Evolutionary conservation across 2,329 filamentous ascomycete species (phyloP).

Genomic region (Chrysoporthe puriensis): DNA sequence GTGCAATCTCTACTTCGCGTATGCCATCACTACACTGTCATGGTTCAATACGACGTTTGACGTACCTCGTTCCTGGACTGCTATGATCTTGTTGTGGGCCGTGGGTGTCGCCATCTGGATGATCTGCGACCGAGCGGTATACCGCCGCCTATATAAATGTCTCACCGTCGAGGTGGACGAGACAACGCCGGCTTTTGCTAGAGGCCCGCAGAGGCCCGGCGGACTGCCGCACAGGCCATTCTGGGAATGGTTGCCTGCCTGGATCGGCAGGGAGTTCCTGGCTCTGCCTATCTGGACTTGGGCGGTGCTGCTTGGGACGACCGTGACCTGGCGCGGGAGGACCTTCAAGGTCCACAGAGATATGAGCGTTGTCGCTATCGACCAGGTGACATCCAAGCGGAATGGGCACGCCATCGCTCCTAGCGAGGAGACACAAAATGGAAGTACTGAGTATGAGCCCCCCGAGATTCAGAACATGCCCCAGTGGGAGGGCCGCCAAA

Average conservation of each 20-base stretch:
- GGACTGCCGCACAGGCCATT: slow-evolving; percentile 59
- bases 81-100: slow-evolving; percentile 69
- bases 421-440: neutral
- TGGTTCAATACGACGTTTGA: slow-evolving; percentile 58
- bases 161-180: slow-evolving; percentile 71
- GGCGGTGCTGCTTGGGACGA: slow-evolving; percentile 87
- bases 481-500: slow-evolving; percentile 25
- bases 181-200: slow-evolving; percentile 76
- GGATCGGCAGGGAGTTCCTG: slow-evolving; percentile 81
- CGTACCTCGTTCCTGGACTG: slow-evolving; percentile 67
- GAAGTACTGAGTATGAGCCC: neutral
- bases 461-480: slow-evolving; percentile 16
- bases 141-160: slow-evolving; percentile 73
- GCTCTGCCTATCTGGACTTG: slow-evolving; percentile 89
- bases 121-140: slow-evolving; percentile 72
- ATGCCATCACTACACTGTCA: slow-evolving; percentile 74
- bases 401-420: neutral
- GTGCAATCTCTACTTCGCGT: slow-evolving; percentile 80
- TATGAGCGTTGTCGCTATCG: slow-evolving; percentile 69
- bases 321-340: slow-evolving; percentile 84
- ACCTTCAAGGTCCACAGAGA: slow-evolving; percentile 81
- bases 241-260: slow-evolving; percentile 74
- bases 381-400: slow-evolving; percentile 3
- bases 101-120: slow-evolving; percentile 72
- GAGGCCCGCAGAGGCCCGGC: slow-evolving; percentile 42